Evolutionary conservation across 495 filamentous ascomycete species (phyloP), one percentile per base, ranked within the genome.

Genomic region (Darksidea phi): DNA sequence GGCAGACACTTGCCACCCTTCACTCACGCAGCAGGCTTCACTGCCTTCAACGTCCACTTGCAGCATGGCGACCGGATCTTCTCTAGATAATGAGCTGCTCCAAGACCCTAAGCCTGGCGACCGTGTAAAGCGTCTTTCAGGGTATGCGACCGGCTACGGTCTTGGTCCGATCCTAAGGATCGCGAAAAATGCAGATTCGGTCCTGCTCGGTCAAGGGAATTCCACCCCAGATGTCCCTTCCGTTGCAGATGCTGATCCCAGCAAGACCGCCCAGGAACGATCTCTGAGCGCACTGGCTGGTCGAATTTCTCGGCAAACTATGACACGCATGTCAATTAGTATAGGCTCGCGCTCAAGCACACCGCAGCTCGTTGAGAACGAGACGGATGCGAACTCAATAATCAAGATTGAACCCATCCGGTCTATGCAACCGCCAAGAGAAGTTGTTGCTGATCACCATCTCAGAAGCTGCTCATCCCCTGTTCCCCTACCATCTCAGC

Each of bases 91-190:
- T 17, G 11, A 34, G 24, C 28, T n/a, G 5, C 23, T 32, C 12
- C 43, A 48, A 26, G 45, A 36, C 34, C 10, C 12, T 13, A 12
- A 43, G 2, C 54, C 54, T 21, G 51, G 53, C 25, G 24, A 11
- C 25, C 61, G 61, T 17, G 54, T 64, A 3, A 64, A 59, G 54
- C 47, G 54, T 47, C 48, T 60, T 7, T 65, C 62, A 51, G 24
- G 17, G 41, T 56, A 55, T 45, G 49, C 48, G 11, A 28, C 49
- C 23, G n/a, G 47, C 6, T 51, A 28, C n/a, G 62, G 62, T 17
- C 34, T 60, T 13, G 62, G 62, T 20, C 55, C 62, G 10, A 24
- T 60, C n/a, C 26, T 65, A 3, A 65, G 41, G 18, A 60, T 65
- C 36, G 32, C 47, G 12, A 37, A 56, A 7, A 56, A 60, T 18